These are phyloP conservation scores for Marsdenia floribunda DNA, from an alignment of 257 asterid species.

Conservation along the genomic window DNA sequence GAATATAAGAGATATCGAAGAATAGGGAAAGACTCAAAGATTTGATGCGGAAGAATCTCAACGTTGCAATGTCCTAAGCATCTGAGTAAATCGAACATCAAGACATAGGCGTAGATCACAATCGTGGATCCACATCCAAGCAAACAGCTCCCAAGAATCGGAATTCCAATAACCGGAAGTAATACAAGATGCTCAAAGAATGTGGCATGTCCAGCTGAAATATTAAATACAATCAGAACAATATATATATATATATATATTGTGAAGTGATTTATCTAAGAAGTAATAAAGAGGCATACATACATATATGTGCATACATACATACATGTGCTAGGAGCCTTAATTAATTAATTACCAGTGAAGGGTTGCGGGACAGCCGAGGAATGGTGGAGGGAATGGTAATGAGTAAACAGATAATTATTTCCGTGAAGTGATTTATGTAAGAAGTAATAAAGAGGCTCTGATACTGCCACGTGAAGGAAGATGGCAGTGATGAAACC, in stretches of 20 bases:
- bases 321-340: no score
- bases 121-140: slow-evolving; percentile 63
- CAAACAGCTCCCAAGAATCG: slow-evolving; percentile 49
- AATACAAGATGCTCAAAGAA: slow-evolving; percentile 61
- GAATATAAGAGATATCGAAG: slow-evolving; percentile 61
- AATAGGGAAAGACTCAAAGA: slow-evolving; percentile 54
- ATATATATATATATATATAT: not conserved
- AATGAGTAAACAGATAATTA: slow-evolving; percentile 41
- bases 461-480: slow-evolving; percentile 61
- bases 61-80: slow-evolving; percentile 84
- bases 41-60: slow-evolving; percentile 68
- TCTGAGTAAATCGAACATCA: slow-evolving; percentile 63
- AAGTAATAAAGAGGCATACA: no score
- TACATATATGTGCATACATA: no score
- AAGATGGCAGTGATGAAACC: slow-evolving; percentile 43
- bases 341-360: slow-evolving; percentile 43
- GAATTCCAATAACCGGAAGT: slow-evolving; percentile 61
- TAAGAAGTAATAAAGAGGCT: slow-evolving; percentile 64
- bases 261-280: no score
- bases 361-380: slow-evolving; percentile 71
- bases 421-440: slow-evolving; percentile 66
- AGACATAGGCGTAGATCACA: slow-evolving; percentile 53
- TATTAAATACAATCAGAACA: not conserved
- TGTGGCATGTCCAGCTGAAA: slow-evolving; percentile 76
- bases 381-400: slow-evolving; percentile 80